phyloP scores from a whole-genome alignment of 352 stramenopile genomes.

The Globisporangium alternatum region DNA sequence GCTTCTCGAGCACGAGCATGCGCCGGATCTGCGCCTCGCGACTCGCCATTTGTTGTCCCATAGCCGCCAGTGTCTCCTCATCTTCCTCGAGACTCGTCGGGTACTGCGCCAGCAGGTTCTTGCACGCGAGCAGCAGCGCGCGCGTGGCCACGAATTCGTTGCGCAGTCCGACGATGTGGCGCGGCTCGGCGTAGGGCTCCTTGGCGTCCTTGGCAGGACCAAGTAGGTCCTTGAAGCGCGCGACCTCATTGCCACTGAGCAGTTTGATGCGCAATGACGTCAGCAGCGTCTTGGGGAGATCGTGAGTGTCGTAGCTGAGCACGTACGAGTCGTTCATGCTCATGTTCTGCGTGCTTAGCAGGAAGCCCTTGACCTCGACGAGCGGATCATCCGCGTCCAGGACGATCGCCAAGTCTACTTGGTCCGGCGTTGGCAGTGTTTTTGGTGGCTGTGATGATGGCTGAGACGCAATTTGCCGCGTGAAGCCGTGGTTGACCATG shows the following conservation, averaged over 20 bases:
- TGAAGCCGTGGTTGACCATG: constrained; percentile 51
- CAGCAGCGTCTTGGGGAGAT: constrained; percentile 18
- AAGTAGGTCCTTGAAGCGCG: constrained; percentile 27
- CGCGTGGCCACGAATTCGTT: constrained; percentile 52
- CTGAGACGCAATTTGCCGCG: constrained; percentile 16
- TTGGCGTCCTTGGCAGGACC: constrained; percentile 14
- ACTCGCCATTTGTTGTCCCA: constrained; percentile 12
- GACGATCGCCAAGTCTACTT: constrained; percentile 43
- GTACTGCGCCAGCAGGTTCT: constrained; percentile 37
- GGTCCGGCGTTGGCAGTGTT: constrained; percentile 22
- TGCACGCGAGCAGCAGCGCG: constrained; percentile 37
- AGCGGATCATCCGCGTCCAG: constrained; percentile 37
- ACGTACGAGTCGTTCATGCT: constrained; percentile 42
- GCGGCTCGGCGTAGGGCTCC: not conserved
- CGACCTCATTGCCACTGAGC: constrained; percentile 29
- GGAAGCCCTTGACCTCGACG: constrained; percentile 34
- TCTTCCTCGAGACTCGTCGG: constrained; percentile 35
- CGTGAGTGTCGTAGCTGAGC: constrained; percentile 22
- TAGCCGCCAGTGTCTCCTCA: constrained; percentile 12
- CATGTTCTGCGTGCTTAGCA: constrained; percentile 35
- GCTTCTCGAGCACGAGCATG: constrained; percentile 54
- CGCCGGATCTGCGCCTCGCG: constrained; percentile 36
- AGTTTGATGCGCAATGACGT: constrained; percentile 51
- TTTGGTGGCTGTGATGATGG: not conserved
- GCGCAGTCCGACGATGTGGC: constrained; percentile 36